These are phyloP conservation scores for Medicago arabica DNA, from an alignment of 306 rosid genomes.

Conservation along the genomic window DNA sequence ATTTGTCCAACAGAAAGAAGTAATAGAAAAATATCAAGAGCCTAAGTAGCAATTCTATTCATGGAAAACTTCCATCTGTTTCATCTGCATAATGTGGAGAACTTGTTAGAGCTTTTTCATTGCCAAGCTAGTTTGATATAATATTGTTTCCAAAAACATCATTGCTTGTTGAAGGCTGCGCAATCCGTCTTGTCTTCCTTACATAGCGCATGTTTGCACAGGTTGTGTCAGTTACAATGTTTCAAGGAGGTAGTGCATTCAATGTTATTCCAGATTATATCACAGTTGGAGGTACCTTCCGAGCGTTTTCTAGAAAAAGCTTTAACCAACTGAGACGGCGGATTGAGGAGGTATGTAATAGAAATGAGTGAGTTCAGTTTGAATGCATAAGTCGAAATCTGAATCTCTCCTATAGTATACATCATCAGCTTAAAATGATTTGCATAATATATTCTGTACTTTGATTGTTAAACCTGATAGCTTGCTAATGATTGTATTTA, in stretches of 20 bases:
- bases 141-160: background rate
- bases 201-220: slow-evolving; percentile 35
- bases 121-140: background rate
- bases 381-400: slow-evolving; percentile 1
- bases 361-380: slow-evolving; percentile 15
- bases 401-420: background rate
- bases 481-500: background rate
- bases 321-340: slow-evolving; percentile 58
- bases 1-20: no score
- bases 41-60: background rate
- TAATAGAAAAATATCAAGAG: background rate
- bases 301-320: slow-evolving; percentile 65
- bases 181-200: slow-evolving; percentile 21
- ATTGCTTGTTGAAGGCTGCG: background rate
- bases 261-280: slow-evolving; percentile 94
- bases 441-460: no score
- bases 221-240: slow-evolving; percentile 81
- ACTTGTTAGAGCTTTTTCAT: background rate
- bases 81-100: background rate
- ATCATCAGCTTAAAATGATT: background rate
- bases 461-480: no score
- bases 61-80: background rate
- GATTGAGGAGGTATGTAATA: slow-evolving; percentile 63
- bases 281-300: slow-evolving; percentile 86
- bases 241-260: slow-evolving; percentile 88